A percentile compares a stretch with the other conserved stretches of the same genome.
Conservation (phyloP, 306 rosid genomes). For the Fagus sylvatica region DNA sequence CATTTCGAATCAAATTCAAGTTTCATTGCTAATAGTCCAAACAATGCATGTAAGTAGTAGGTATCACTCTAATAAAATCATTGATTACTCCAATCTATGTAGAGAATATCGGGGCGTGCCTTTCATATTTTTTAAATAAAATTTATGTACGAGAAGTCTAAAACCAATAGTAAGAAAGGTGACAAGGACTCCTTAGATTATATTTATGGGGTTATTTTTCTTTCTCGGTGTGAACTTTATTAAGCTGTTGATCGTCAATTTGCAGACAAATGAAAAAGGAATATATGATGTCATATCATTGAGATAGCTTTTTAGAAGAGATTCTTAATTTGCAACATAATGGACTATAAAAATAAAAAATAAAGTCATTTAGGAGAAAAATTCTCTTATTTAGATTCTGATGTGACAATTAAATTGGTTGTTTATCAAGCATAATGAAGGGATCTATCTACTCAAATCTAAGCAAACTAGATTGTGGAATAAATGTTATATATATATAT, state of each 20-base stretch:
- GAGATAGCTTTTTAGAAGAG: not conserved
- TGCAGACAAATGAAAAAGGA: not conserved
- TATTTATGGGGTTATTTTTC: not conserved
- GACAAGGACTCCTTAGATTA: not conserved
- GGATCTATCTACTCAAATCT: not conserved
- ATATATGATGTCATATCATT: not conserved
- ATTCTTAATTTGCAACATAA: not conserved
- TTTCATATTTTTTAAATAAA: not conserved
- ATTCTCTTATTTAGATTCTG: slow-evolving; percentile 9
- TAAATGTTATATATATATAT: not conserved
- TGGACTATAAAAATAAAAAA: no score
- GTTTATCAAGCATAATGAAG: not conserved
- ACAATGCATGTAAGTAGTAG: not conserved
- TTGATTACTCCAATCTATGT: not conserved
- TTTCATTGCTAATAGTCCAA: not conserved
- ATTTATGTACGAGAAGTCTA: not conserved
- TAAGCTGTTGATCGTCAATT: not conserved
- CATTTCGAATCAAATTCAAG: not conserved
- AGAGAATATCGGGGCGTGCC: not conserved
- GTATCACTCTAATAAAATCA: not conserved
- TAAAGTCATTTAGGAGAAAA: not conserved
- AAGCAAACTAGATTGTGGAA: not conserved
- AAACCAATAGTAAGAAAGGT: not conserved
- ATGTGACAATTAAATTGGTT: slow-evolving; percentile 3
- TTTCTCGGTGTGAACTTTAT: not conserved